Conservation (phyloP, 225 moss, liverwort and hornwort genomes). For the Marchantia polymorpha region DNA sequence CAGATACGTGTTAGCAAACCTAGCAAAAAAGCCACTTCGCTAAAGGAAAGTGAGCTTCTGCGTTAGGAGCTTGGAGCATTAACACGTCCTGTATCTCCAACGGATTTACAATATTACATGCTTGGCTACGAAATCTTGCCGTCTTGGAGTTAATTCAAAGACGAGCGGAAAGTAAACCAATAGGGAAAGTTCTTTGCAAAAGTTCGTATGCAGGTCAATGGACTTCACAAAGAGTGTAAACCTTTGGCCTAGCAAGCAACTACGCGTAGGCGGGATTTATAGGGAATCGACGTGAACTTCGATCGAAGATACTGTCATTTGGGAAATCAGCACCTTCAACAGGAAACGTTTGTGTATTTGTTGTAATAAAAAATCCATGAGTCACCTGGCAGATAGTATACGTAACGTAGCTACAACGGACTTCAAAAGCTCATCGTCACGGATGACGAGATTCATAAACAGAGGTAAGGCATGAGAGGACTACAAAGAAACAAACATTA, state of each 20-base stretch:
- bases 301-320: not conserved
- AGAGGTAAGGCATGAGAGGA: not conserved
- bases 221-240: not conserved
- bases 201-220: slow-evolving; percentile 1
- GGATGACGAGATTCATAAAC: not conserved
- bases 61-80: slow-evolving; percentile 15
- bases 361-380: not conserved
- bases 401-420: not conserved
- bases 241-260: slow-evolving; percentile 1
- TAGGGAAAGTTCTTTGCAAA: not conserved
- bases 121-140: slow-evolving; percentile 4
- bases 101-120: slow-evolving; percentile 19
- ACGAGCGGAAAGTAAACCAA: not conserved
- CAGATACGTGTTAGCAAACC: slow-evolving; percentile 44
- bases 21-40: slow-evolving; percentile 26
- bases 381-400: not conserved
- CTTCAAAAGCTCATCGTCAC: not conserved
- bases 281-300: not conserved
- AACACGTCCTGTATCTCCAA: slow-evolving; percentile 15
- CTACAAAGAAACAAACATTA: not conserved
- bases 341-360: not conserved
- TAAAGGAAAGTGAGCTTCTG: slow-evolving; percentile 22
- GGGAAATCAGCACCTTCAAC: not conserved
- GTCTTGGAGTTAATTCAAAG: slow-evolving; percentile 9
- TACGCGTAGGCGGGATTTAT: not conserved